Conservation (phyloP, 495 filamentous ascomycete genomes). For the Xylaria castorea region DNA sequence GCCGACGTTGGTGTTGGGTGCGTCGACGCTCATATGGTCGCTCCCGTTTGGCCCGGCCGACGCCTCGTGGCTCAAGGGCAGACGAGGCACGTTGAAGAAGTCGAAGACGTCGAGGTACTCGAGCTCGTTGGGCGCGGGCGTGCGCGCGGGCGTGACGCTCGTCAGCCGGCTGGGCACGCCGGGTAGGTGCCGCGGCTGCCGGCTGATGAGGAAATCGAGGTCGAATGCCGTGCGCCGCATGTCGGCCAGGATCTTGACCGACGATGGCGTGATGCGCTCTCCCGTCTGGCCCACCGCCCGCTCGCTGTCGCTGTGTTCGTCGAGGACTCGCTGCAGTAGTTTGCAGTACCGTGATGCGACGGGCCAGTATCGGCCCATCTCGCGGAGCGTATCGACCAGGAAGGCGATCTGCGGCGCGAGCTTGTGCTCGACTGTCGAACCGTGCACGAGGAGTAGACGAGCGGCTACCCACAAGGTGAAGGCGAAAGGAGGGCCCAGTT, state of each 20-base stretch:
- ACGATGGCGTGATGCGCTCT: conserved; percentile 77
- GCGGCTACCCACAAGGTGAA: conserved; percentile 95
- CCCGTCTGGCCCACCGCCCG: conserved; percentile 57
- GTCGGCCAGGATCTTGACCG: conserved; percentile 84
- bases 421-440: conserved; percentile 82
- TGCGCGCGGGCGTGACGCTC: conserved; percentile 59
- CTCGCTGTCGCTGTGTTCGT: conserved; percentile 82
- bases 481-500: conserved; percentile 85
- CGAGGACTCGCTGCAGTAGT: conserved; percentile 81
- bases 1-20: not conserved
- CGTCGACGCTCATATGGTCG: conserved; percentile 34
- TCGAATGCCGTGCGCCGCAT: conserved; percentile 88
- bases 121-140: conserved; percentile 77
- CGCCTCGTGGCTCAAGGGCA: conserved; percentile 59
- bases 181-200: conserved; percentile 68
- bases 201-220: conserved; percentile 84
- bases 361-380: conserved; percentile 83
- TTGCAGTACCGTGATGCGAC: conserved; percentile 81
- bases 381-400: conserved; percentile 78
- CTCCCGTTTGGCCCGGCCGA: conserved; percentile 35
- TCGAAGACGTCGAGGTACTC: conserved; percentile 94
- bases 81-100: conserved; percentile 86
- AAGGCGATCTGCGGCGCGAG: conserved; percentile 77
- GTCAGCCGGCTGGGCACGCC: conserved; percentile 46
- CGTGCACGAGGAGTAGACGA: conserved; percentile 82